phyloP scores from a whole-genome alignment of 371 early-diverging fungal species.

The Quaeritorhiza haematococci region DNA sequence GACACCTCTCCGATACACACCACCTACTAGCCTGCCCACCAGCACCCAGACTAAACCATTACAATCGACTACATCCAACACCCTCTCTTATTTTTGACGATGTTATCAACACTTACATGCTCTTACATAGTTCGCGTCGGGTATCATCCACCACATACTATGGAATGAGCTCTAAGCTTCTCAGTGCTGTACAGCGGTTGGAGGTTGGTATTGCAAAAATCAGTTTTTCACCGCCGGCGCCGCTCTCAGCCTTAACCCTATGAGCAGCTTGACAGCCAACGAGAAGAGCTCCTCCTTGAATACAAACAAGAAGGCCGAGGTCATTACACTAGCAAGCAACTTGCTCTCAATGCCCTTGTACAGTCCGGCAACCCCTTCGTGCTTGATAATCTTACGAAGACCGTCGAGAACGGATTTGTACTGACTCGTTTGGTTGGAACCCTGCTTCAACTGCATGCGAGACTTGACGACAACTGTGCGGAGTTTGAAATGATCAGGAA shows the following conservation, averaged over 20 bases:
- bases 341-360: conserved; percentile 92
- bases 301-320: conserved; percentile 89
- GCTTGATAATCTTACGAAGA: conserved; percentile 79
- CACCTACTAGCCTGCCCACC: too few species aligned
- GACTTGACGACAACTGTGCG: conserved; percentile 83
- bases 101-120: too few species aligned
- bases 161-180: too few species aligned
- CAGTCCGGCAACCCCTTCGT: conserved; percentile 74
- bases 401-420: conserved; percentile 83
- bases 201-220: too few species aligned
- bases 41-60: too few species aligned
- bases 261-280: conserved; percentile 19
- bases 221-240: too few species aligned
- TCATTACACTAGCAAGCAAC: conserved; percentile 83
- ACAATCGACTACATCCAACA: too few species aligned
- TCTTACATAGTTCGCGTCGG: too few species aligned
- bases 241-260: background rate
- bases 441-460: conserved; percentile 84
- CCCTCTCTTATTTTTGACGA: too few species aligned
- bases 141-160: too few species aligned
- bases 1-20: too few species aligned
- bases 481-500: background rate
- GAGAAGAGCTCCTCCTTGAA: conserved; percentile 80
- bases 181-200: too few species aligned
- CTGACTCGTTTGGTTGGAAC: conserved; percentile 53